These are phyloP conservation scores for Annulohypoxylon bovei DNA, from an alignment of 495 filamentous ascomycete genomes.

Conservation along the genomic window DNA sequence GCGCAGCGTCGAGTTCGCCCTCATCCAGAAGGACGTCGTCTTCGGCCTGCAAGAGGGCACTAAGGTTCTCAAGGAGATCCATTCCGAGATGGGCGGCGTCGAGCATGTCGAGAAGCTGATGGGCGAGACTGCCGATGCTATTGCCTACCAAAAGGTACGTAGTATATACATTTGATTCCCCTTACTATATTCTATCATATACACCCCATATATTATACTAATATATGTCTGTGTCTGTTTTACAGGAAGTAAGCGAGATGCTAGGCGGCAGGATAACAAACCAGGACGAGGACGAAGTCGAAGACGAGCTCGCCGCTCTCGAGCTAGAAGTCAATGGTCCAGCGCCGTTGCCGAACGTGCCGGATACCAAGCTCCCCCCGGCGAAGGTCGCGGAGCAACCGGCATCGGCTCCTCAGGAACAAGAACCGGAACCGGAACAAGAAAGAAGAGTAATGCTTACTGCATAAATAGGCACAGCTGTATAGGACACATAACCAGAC, in stretches of 20 bases:
- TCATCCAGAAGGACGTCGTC: constrained; percentile 82
- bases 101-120: constrained; percentile 92
- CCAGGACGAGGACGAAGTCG: constrained; percentile 96
- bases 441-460: constrained; percentile 60
- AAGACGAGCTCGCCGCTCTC: constrained; percentile 88
- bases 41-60: constrained; percentile 95
- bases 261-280: constrained; percentile 84
- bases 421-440: constrained; percentile 41
- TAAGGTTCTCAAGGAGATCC: constrained; percentile 84
- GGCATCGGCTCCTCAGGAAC: constrained; percentile 36
- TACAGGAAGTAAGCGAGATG: constrained; percentile 89
- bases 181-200: not conserved
- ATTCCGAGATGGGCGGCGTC: constrained; percentile 94
- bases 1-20: constrained; percentile 84
- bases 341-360: constrained; percentile 67
- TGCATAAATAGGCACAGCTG: constrained; percentile 29
- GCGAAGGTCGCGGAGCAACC: constrained; percentile 34
- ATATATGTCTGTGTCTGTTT: not conserved
- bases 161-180: too few relatives aligned
- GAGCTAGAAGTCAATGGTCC: constrained; percentile 69
- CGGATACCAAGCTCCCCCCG: constrained; percentile 55
- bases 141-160: constrained; percentile 84
- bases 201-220: not conserved
- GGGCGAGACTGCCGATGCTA: constrained; percentile 88
- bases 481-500: not conserved